Base-by-base conservation (phyloP, 768 basidiomycete species). In the Lanmaoa pseudosensibilis region DNA sequence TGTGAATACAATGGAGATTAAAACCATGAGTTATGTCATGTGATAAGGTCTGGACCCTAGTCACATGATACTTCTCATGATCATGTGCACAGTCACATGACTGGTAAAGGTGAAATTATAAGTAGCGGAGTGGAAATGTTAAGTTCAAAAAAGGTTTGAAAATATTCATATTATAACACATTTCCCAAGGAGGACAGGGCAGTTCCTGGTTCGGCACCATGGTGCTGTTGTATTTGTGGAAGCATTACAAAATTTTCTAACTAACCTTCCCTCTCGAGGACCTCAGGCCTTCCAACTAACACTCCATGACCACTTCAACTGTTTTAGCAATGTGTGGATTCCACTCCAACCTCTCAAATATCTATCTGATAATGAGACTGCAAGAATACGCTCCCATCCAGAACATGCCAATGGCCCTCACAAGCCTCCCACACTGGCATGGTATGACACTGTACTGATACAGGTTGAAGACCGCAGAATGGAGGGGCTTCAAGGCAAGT, bases 351-450 rank as follows among this genome's bases (percentile, higher is more conserved):
- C 44, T 5, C 16, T 45, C 4, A 3, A 27, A 2, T 25, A 45
- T 7, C 2, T 27, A 2, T 10, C 18, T 1, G 25, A 27, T 5
- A 11, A 9, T 10, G 18, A 27, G 8, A 25, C 8, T 0, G 25
- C n/a, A 2, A n/a, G 30, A 12, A 46, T 46, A 12, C 10, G 6
- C 3, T 40, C 19, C 2, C 19, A 40, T 7, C 39, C 39, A 21
- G 2, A 21, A 13, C 5, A 2, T 13, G 11, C 39, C 19, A 21
- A 13, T 7, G 12, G 19, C 0, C 6, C 19, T 7, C 2, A 3
- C 39, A 40, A 40, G 39, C 39, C 19, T 3, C 12, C 12, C 12
- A 40, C 12, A 3, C 19, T 2, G 2, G 39, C 6, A 1, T 2
- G 12, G 39, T 40, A 21, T 13, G 39, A 21, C 12, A 40, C 6